Percentiles rank a stretch among this genome's conserved stretches.
phyloP scores from a whole-genome alignment of 2,329 filamentous ascomycete species.

The Talaromyces sp. region DNA sequence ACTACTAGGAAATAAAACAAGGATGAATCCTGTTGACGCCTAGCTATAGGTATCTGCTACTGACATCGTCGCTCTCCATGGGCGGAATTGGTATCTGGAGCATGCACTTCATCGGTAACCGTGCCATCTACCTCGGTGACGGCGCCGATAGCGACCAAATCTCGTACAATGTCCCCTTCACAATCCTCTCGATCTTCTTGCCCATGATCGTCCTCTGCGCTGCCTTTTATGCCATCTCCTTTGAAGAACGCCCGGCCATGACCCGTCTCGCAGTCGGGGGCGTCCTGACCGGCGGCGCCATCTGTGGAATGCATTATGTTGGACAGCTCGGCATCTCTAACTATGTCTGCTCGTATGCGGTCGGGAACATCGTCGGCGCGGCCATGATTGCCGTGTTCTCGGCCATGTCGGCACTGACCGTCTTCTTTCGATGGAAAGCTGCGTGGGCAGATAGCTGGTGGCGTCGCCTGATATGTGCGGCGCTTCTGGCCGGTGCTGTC shows the following conservation, averaged over 20 bases:
- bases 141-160: constrained; percentile 64
- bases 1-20: background rate
- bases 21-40: background rate
- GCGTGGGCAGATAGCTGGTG: constrained; percentile 76
- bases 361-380: constrained; percentile 61
- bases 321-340: constrained; percentile 80
- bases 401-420: constrained; percentile 63
- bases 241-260: constrained; percentile 54
- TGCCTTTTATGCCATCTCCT: constrained; percentile 67
- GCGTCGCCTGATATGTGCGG: constrained; percentile 64
- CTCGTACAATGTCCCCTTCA: constrained; percentile 67
- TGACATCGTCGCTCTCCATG: constrained; percentile 65
- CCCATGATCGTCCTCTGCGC: constrained; percentile 69
- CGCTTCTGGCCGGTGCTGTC: constrained; percentile 67
- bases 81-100: constrained; percentile 71
- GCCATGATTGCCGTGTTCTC: constrained; percentile 68
- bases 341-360: constrained; percentile 62
- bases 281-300: constrained; percentile 65
- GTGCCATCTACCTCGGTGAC: constrained; percentile 66
- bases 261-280: constrained; percentile 61
- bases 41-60: constrained; percentile 53
- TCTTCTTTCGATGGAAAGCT: constrained; percentile 74
- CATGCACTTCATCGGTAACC: constrained; percentile 81
- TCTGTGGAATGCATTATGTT: constrained; percentile 83
- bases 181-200: constrained; percentile 72